Evolutionary conservation across 345 rosid species (phyloP).

Genomic region (Citropsis articulata): DNA sequence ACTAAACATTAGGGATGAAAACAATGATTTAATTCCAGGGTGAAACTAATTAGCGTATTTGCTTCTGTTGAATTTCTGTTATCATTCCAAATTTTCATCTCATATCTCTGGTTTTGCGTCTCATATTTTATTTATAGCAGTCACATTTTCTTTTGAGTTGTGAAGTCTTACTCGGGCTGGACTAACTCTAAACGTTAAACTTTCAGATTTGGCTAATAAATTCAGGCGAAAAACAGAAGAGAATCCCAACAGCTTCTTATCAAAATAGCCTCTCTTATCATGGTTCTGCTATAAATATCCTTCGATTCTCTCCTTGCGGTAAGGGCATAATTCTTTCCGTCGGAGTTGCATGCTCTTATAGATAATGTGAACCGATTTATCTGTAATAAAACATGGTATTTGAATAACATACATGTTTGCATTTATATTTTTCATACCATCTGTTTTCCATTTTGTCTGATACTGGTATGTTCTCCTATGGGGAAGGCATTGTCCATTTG

Average conservation of each 20-base stretch:
- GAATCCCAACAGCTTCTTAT: conserved; percentile 63
- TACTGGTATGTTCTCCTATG: neutral
- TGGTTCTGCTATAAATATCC: conserved; percentile 66
- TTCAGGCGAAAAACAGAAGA: conserved; percentile 57
- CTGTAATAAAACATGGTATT: neutral
- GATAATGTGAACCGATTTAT: neutral
- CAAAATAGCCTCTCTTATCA: conserved; percentile 81
- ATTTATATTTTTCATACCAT: neutral
- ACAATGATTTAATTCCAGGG: neutral
- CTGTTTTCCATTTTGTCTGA: neutral
- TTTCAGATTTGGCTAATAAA: conserved; percentile 67
- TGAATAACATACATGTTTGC: neutral
- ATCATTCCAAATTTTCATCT: neutral
- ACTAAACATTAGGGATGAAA: neutral
- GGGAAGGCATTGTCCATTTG: neutral
- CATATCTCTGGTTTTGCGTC: neutral
- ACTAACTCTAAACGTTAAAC: conserved; percentile 11
- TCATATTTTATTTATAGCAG: neutral
- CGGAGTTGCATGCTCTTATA: neutral
- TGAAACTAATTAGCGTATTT: neutral
- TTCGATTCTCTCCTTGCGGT: conserved; percentile 91
- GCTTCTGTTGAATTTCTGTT: neutral
- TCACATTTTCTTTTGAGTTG: neutral
- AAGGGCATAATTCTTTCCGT: conserved; percentile 1
- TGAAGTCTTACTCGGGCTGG: neutral